A percentile compares a stretch with the other conserved stretches of the same genome.
These are phyloP conservation scores for Xylariales sp. DNA, from an alignment of 2,329 filamentous ascomycete genomes.

Conservation along the genomic window DNA sequence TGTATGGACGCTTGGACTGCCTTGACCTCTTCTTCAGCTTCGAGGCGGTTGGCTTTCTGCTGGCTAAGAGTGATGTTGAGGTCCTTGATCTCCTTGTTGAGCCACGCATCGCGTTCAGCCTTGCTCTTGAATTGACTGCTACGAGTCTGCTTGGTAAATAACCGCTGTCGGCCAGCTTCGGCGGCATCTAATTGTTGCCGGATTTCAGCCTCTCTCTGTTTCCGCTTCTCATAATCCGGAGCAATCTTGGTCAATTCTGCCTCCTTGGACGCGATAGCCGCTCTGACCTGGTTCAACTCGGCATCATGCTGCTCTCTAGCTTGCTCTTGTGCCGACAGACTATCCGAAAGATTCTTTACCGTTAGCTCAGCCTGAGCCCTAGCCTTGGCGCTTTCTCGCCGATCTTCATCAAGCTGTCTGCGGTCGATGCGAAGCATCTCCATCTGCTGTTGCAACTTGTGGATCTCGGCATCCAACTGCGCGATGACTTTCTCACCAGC, in stretches of 20 bases:
- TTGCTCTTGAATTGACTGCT: slow-evolving; percentile 86
- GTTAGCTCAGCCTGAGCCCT: slow-evolving; percentile 85
- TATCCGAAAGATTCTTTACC: slow-evolving; percentile 77
- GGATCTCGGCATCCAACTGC: slow-evolving; percentile 73
- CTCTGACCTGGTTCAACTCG: slow-evolving; percentile 67
- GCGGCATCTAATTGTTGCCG: slow-evolving; percentile 71
- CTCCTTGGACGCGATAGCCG: slow-evolving; percentile 73
- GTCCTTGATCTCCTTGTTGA: slow-evolving; percentile 76
- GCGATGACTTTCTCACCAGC: slow-evolving; percentile 76
- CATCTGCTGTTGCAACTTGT: slow-evolving; percentile 74
- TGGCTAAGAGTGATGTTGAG: slow-evolving; percentile 71
- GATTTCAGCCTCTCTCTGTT: slow-evolving; percentile 66
- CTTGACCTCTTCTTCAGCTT: slow-evolving; percentile 77
- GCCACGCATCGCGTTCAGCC: slow-evolving; percentile 78
- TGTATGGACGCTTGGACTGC: slow-evolving; percentile 68
- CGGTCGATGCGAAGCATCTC: slow-evolving; percentile 83
- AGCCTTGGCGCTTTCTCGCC: slow-evolving; percentile 72
- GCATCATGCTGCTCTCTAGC: slow-evolving; percentile 65
- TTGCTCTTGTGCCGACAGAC: slow-evolving; percentile 73
- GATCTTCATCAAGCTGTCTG: slow-evolving; percentile 82
- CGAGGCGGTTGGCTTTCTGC: slow-evolving; percentile 79
- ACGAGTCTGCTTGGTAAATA: slow-evolving; percentile 89
- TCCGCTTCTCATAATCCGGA: slow-evolving; percentile 71
- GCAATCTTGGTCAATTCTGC: slow-evolving; percentile 68
- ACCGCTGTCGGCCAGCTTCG: slow-evolving; percentile 68